Evolutionary conservation across 2,329 filamentous ascomycete genomes (phyloP).

Genomic region (Sclerotinia minor): DNA sequence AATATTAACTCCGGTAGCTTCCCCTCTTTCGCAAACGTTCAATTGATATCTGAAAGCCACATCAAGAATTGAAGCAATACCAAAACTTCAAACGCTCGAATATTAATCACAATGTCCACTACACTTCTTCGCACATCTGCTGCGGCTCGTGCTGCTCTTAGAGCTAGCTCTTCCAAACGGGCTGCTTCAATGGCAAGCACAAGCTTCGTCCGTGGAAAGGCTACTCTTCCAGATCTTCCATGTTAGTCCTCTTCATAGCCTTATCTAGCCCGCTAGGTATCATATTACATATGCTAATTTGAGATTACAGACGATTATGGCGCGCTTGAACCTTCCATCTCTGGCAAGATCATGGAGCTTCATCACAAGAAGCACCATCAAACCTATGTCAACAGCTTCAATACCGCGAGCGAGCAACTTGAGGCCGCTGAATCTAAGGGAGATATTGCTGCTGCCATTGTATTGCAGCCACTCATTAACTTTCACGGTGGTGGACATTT

Average conservation of each 20-base stretch:
- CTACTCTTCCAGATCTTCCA: constrained; percentile 84
- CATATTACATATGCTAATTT: constrained; percentile 13
- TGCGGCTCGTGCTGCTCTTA: constrained; percentile 68
- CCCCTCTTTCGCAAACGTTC: constrained; percentile 16
- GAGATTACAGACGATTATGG: constrained; percentile 79
- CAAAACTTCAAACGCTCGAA: constrained; percentile 25
- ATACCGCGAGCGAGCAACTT: constrained; percentile 73
- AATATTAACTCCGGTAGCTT: constrained; percentile 11
- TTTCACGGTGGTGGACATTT: constrained; percentile 69
- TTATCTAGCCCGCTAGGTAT: neutral
- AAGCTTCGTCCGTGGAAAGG: constrained; percentile 82
- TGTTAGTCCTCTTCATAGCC: constrained; percentile 52
- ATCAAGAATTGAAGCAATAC: constrained; percentile 25
- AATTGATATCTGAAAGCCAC: constrained; percentile 23
- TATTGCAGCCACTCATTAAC: constrained; percentile 59
- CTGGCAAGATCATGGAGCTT: constrained; percentile 92
- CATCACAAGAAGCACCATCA: constrained; percentile 95
- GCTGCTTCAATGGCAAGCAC: constrained; percentile 68
- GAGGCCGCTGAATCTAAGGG: constrained; percentile 55
- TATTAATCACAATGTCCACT: constrained; percentile 62
- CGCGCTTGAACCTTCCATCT: constrained; percentile 82
- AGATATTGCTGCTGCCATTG: constrained; percentile 55
- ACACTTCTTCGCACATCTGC: constrained; percentile 71
- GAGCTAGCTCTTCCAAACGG: constrained; percentile 63
- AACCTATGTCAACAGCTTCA: constrained; percentile 89